Percentiles rank a stretch among this genome's conserved stretches.
Conservation (phyloP, 148 eudicot genomes). For the Camellia granthamiana region DNA sequence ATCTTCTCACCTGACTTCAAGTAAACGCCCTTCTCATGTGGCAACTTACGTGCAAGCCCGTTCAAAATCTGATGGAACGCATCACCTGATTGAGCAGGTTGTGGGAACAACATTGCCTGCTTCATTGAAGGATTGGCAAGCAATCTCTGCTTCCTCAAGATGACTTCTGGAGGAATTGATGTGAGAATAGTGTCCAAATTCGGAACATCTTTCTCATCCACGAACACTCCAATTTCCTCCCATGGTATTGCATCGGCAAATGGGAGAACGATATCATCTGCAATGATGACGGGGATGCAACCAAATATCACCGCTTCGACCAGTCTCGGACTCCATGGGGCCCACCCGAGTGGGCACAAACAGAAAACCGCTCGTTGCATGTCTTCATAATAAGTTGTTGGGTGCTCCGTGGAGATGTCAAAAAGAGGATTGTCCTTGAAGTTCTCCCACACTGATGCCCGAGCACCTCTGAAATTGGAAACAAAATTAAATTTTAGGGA, state of each 20-base stretch:
- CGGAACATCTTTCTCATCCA: conserved; percentile 90
- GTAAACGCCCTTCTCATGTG: conserved; percentile 60
- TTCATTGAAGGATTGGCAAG: conserved; percentile 96
- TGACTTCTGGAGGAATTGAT: conserved; percentile 78
- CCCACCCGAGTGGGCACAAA: conserved; percentile 98
- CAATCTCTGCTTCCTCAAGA: conserved; percentile 89
- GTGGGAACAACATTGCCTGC: conserved; percentile 96
- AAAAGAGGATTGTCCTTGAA: conserved; percentile 96
- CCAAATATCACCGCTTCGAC: conserved; percentile 98
- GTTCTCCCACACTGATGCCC: conserved; percentile 98
- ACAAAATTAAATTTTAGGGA: not conserved
- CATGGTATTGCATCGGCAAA: conserved; percentile 99
- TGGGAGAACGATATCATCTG: conserved; percentile 93
- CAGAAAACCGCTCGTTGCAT: conserved; percentile 97
- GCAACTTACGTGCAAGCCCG: conserved; percentile 92
- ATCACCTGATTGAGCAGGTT: conserved; percentile 91
- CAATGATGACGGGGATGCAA: conserved; percentile 95
- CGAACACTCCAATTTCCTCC: conserved; percentile 94
- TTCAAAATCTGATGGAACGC: conserved; percentile 97
- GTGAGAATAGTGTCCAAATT: conserved; percentile 81
- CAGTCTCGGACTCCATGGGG: conserved; percentile 98
- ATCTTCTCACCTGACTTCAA: conserved; percentile 62
- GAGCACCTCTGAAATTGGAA: conserved; percentile 62
- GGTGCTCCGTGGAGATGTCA: conserved; percentile 99
- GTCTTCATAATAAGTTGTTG: conserved; percentile 97